Conservation (phyloP, 306 rosid genomes). For the Castanea crenata region DNA sequence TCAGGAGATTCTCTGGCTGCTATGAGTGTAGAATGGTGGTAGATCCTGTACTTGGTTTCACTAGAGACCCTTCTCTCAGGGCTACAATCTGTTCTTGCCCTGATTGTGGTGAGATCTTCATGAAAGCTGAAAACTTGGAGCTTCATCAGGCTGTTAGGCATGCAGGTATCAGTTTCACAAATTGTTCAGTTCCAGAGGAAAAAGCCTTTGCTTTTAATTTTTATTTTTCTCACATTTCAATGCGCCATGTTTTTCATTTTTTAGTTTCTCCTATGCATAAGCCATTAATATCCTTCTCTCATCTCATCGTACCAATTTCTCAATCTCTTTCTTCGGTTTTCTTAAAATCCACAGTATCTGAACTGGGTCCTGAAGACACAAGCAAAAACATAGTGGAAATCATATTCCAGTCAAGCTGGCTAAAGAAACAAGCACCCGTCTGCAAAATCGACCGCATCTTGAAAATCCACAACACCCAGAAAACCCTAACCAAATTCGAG, state of each 20-base stretch:
- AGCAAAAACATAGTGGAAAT: slow-evolving; percentile 99
- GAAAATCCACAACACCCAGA: slow-evolving; percentile 84
- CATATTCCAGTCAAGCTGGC: slow-evolving; percentile 98
- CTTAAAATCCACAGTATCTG: slow-evolving; percentile 59
- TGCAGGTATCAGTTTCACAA: slow-evolving; percentile 57
- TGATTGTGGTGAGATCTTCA: slow-evolving; percentile 84
- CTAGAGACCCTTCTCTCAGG: slow-evolving; percentile 84
- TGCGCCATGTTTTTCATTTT: not conserved
- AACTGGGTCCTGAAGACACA: slow-evolving; percentile 85
- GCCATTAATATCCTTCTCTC: not conserved
- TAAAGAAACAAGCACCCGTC: slow-evolving; percentile 77
- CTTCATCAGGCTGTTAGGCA: slow-evolving; percentile 81
- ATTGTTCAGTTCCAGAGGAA: not conserved
- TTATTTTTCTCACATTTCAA: not conserved
- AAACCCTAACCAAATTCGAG: slow-evolving; percentile 72
- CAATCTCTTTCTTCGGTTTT: not conserved
- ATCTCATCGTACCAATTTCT: not conserved
- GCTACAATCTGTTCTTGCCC: slow-evolving; percentile 80
- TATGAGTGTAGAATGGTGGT: slow-evolving; percentile 95
- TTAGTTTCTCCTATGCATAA: not conserved
- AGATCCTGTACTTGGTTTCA: slow-evolving; percentile 83
- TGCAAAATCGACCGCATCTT: slow-evolving; percentile 91
- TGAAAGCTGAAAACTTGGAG: slow-evolving; percentile 79
- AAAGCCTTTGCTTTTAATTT: not conserved
- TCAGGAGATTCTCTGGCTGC: slow-evolving; percentile 89